Evolutionary conservation across 2,329 filamentous ascomycete genomes (phyloP).

Genomic region (Phaeosphaeriaceae sp.): DNA sequence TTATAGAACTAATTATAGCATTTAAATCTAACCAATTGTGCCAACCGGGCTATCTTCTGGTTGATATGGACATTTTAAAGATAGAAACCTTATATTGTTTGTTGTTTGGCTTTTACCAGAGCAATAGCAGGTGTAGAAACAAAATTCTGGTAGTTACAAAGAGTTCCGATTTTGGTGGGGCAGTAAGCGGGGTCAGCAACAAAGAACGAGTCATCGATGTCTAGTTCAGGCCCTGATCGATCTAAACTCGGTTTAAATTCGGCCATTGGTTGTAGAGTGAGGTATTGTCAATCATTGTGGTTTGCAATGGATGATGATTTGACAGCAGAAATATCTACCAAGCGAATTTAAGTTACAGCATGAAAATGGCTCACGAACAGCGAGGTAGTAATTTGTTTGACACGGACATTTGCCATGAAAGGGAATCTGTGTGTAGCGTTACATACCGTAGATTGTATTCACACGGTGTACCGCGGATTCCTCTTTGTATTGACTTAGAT

Average conservation of each 20-base stretch:
- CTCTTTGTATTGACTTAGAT: too few species aligned
- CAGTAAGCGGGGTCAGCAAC: not conserved
- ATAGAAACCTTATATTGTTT: too few species aligned
- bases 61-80: too few species aligned
- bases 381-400: not conserved
- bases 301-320: not conserved
- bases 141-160: not conserved
- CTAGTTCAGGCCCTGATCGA: not conserved
- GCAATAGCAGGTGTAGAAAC: not conserved
- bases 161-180: not conserved
- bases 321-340: not conserved
- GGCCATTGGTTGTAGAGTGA: not conserved
- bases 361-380: not conserved
- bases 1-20: too few species aligned
- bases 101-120: too few species aligned
- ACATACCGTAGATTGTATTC: too few species aligned
- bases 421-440: too few species aligned
- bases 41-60: not conserved
- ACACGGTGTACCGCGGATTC: too few species aligned
- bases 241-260: not conserved
- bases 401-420: not conserved
- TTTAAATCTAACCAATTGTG: too few species aligned
- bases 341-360: not conserved
- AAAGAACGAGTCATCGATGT: constrained; percentile 1
- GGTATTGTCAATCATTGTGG: not conserved